Base-by-base conservation (phyloP, 2,329 filamentous ascomycete genomes). In the Curvularia sp. region DNA sequence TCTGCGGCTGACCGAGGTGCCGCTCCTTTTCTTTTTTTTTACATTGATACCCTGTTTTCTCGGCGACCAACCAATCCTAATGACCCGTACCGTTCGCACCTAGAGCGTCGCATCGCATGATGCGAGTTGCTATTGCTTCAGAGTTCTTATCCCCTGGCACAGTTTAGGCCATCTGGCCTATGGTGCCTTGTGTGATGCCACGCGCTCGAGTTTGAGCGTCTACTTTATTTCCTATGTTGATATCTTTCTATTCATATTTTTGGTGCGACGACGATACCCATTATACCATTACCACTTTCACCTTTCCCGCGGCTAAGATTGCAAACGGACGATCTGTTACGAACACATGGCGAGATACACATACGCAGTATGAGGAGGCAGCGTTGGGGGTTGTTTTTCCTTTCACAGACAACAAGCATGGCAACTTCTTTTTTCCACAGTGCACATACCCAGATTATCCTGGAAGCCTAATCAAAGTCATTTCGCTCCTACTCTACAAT, bases 221-320 rank as follows among this genome's bases (percentile, higher is more conserved):
- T 23, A 38, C 46, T 49, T 46, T 55, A 34, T 59, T 65, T 53
- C 58, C 51, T 59, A 32, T 52, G 47, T 59, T 41, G 48, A 49
- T 56, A 59, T 38, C 64, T 63, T 64, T 66, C 55, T 64, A 66
- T 53, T 64, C 59, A 57, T 53, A 48, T 56, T 64, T 67, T 56
- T 55, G 67, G 68, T 67, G 69, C 65, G 64, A 68, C 61, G 59
- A 75, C 71, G 74, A 76, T 76, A 76, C 74, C 74, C 74, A 76
- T 74, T 74, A 70, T 67, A 71, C 66, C 63, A 67, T 63, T 68
- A 63, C 57, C 60, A 55, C 32, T 36, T 36, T 36, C 59, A 63
- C 55, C 36, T 58, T 70, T 63, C 18, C 47, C 51, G 63, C 60
- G 64, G 66, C 59, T 61, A 65, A 67, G 62, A 69, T 64, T 68